A percentile compares a stretch with the other conserved stretches of the same genome.
Conservation (phyloP, 306 rosid genomes). For the Vigna reflexopilosa region DNA sequence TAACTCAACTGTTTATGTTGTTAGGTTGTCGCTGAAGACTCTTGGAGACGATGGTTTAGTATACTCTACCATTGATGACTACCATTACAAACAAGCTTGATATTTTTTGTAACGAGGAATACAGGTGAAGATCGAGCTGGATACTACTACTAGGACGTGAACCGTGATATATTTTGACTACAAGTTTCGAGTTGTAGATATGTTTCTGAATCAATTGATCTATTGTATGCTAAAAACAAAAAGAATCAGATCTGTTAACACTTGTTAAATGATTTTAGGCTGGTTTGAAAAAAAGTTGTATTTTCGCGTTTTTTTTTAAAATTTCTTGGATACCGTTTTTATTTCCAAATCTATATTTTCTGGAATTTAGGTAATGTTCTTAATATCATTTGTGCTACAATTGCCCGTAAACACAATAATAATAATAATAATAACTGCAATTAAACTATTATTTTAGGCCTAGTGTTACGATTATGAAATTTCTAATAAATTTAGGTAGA, state of each 20-base stretch:
- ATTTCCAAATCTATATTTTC: neutral
- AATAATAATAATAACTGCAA: neutral
- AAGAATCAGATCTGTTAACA: conserved; percentile 14
- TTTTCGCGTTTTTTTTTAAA: neutral
- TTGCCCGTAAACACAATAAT: neutral
- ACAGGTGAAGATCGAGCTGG: conserved; percentile 21
- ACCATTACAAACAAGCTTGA: conserved; percentile 83
- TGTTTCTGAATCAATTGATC: conserved; percentile 36
- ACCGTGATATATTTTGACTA: conserved; percentile 8
- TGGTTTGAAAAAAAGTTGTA: neutral
- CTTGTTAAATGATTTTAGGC: neutral
- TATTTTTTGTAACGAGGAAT: conserved; percentile 20
- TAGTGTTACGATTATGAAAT: too few relatives aligned
- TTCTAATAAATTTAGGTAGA: too few relatives aligned
- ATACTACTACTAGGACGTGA: conserved; percentile 9
- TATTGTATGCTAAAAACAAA: conserved; percentile 18
- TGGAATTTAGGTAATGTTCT: neutral
- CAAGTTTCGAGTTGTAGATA: conserved; percentile 46
- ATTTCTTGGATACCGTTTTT: neutral
- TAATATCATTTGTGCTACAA: neutral
- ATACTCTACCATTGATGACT: conserved; percentile 91
- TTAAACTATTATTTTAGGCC: too few relatives aligned
- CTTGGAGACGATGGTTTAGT: conserved; percentile 85
- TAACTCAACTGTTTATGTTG: conserved; percentile 40
- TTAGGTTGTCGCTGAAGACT: conserved; percentile 74